Percentiles rank a stretch among this genome's conserved stretches.
phyloP scores from a whole-genome alignment of 75 land plant species.

The Isoetes taiwanensis region DNA sequence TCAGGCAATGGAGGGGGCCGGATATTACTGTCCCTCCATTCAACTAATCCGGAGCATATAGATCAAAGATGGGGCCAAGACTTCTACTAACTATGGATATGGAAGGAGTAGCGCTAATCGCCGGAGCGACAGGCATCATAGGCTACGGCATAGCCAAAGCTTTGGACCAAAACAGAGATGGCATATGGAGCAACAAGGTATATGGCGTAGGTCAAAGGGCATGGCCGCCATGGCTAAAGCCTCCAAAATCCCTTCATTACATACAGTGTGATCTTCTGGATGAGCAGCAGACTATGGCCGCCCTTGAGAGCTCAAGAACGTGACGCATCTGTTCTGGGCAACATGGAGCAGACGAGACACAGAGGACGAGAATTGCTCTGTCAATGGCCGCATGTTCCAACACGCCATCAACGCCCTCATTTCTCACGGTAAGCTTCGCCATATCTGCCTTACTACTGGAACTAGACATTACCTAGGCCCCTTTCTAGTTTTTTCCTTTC shows the following conservation, averaged over 20 bases:
- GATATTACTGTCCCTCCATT: no score
- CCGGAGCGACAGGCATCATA: no score
- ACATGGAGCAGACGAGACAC: constrained; percentile 25
- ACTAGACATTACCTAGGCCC: constrained; percentile 63
- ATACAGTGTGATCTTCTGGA: constrained; percentile 49
- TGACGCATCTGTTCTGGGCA: constrained; percentile 72
- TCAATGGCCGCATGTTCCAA: constrained; percentile 40
- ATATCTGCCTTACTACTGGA: constrained; percentile 65
- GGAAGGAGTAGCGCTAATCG: no score
- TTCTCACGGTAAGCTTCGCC: constrained; percentile 40
- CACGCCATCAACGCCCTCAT: constrained; percentile 47
- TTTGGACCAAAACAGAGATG: no score
- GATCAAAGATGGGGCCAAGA: no score
- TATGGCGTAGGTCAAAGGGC: no score
- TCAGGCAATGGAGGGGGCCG: no score
- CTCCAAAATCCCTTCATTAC: constrained; percentile 9
- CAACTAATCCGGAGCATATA: no score
- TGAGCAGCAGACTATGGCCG: constrained; percentile 17
- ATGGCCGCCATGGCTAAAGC: no score
- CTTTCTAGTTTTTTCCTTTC: constrained; percentile 20
- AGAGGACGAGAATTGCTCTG: constrained; percentile 31
- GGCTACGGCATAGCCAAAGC: no score
- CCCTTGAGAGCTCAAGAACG: constrained; percentile 39
- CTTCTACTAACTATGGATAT: no score
- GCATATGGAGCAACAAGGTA: no score